Base-by-base conservation (phyloP, 441 rosid genomes). In the Euphorbia celastroides region DNA sequence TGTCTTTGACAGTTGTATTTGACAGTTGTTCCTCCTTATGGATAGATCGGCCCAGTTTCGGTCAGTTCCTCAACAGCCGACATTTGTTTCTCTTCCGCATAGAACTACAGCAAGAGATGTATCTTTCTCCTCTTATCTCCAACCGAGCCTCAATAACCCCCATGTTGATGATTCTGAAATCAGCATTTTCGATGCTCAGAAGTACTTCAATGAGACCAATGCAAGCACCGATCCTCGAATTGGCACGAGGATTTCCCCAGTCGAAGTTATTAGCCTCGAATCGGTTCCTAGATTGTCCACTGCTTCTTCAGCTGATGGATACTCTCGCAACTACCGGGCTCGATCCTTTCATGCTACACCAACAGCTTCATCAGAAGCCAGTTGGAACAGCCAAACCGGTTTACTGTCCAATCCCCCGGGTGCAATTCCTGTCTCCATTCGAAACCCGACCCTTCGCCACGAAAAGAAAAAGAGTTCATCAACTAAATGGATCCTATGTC, bases 341-440 rank as follows among this genome's bases (percentile, higher is more conserved):
- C 81, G 79, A 3, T 83, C 89, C 16, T 82, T 81, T 72, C 84
- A 79, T 23, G 83, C 88, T 17, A 83, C 91, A 6, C 92, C 88
- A 3, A 87, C 86, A 9, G 84, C 89, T 41, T 90, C 97, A 0
- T 90, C 96, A 1, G 95, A 93, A 77, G 97, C 92, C 2, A 93
- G 97, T 61, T 93, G 95, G 96, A 93, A 91, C 68, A 90, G 97
- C 75, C 95, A 83, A 84, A 81, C 85, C 19, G 96, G 95, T 11
- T 74, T 90, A 62, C 66, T 93, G 50, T 66, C 82, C 13, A 84
- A 83, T 63, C 75, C 86, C n/a, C 86, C 89, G 0, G 89, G 90
- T 2, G 82, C 86, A 38, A 27, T 71, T 19, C 71, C 79, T 8
- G 76, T 82, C 14, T 67, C 84, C 16, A 62, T 74, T 71, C 72